Evolutionary conservation across 371 early-diverging fungal genomes (phyloP), one percentile per base, ranked within the genome.

Genomic region (Capillidium rhysosporum): DNA sequence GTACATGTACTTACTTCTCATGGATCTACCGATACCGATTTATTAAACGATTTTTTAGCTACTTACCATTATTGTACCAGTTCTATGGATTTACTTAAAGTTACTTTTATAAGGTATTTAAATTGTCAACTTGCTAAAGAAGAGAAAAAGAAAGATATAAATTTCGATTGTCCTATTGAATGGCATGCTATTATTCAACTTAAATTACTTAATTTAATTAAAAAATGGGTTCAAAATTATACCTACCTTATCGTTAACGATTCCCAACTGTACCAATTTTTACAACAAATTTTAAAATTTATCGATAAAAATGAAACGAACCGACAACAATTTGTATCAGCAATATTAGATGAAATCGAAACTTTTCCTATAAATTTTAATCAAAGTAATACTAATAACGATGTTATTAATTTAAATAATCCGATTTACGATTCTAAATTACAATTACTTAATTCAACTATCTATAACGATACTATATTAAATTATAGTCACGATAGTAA

Each of bases 41-140:
- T 67, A 40, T 49, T 76, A 57, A 61, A 58, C 4, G 73, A 72
- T 29, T 77, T 77, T 56, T 49, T 79, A 30, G 56, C 62, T 29
- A 69, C 73, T 9, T 79, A 74, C 49, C 68, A 76, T 24, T 79
- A 77, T 63, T 72, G 74, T 62, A 65, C 72, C 0, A 66, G 65
- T 30, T 54, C 70, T 1, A 59, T 64, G 10, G 80, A 79, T 56
- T 69, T 79, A 4, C 68, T 75, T 47, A 62, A 77, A 38, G 58
- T 79, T 51, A 63, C 78, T 10, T 61, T 72, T 5, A 54, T 70
- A 41, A 60, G 76, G 20, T 79, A 79, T 49, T 1, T 53, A 7
- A 53, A 26, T 29, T 39, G 44, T 28, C 3, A 40, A 29, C 43
- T 53, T 16, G 12, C 21, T 29, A 9, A 24, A 5, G 31, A 47